A percentile compares a stretch with the other conserved stretches of the same genome.
These are phyloP conservation scores for Conticribra guillardii DNA, from an alignment of 108 stramenopile genomes.

Conservation along the genomic window DNA sequence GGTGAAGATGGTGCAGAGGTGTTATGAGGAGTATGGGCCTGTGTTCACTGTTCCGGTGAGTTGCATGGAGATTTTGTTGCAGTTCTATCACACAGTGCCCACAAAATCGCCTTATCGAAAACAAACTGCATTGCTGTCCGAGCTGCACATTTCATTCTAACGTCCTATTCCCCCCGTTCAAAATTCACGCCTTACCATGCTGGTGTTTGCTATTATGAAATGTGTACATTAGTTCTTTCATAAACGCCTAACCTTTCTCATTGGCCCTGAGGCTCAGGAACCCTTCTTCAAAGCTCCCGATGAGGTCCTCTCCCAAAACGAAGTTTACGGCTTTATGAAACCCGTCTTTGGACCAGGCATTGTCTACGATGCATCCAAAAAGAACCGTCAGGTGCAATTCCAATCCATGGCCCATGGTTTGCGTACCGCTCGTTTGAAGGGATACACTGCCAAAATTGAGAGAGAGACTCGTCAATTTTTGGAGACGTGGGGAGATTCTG, in stretches of 20 bases:
- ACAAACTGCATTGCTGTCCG: too few relatives aligned
- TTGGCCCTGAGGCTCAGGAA: constrained; percentile 96
- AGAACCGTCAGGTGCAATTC: constrained; percentile 96
- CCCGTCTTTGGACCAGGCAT: constrained; percentile 96
- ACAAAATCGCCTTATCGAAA: too few relatives aligned
- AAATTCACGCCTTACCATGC: not conserved
- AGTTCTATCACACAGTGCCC: not conserved
- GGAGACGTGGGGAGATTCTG: constrained; percentile 71
- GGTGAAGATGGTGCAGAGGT: constrained; percentile 88
- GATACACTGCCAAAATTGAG: constrained; percentile 96
- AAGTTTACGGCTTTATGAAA: constrained; percentile 98
- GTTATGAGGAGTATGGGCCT: constrained; percentile 85
- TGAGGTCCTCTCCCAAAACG: constrained; percentile 92
- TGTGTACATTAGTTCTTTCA: constrained; percentile 91
- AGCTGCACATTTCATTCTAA: not conserved
- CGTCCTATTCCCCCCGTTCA: not conserved
- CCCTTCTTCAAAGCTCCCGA: constrained; percentile 96
- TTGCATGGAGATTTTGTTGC: constrained; percentile 5
- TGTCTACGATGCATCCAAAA: constrained; percentile 96
- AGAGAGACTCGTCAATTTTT: constrained; percentile 87
- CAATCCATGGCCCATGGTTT: constrained; percentile 95
- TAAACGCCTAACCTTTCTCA: constrained; percentile 94
- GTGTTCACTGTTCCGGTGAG: constrained; percentile 93
- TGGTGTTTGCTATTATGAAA: too few relatives aligned
- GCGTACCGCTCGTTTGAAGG: constrained; percentile 87